Base-by-base conservation (phyloP, 169 alveolate species). In the Blepharisma undulans region DNA sequence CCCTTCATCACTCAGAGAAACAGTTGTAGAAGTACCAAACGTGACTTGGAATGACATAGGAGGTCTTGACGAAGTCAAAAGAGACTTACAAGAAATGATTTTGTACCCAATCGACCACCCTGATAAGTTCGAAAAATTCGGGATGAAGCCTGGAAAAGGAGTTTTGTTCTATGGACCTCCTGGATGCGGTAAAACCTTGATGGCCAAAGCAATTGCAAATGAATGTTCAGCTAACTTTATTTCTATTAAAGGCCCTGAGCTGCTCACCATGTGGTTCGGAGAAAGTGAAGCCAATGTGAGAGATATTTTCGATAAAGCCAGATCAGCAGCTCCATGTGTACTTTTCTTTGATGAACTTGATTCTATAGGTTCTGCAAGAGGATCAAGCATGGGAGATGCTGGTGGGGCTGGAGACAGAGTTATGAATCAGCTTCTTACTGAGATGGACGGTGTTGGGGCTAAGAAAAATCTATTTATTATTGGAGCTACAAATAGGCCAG, bases 81-180 rank as follows among this genome's bases (percentile, higher is more conserved):
- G 98, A 92, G 95, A 98, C 80, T 94, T 99, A 92, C 98, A 99
- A 94, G 99, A 99, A 94, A 98, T 99, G 99, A 99, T 99, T 76
- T 96, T 99, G 74, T 99, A 99, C 95, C 99, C 99, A 34, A 97
- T 98, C 90, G 99, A 99, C 88, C 99, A 99, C 93, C 99, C 99
- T 25, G 99, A 99, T 93, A 99, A 99, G 96, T 99, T 98, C 97
- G 99, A 98, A 93, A 98, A 98, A 94, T 99, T 98, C 90, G 99
- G 99, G 72, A 98, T 99, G 99, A 94, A 98, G 77, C 99, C 99
- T 80, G 98, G 99, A 25, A 97, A 99, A 48, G 99, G 99, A 5
- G 99, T 99, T 30, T 95, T 99, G 29, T 99, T 99, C 97, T 99
- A 99, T 95, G 99, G 99, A 22, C 99, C 99, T n/a, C 99, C 99